Base-by-base conservation (phyloP, 139 green algal species). In the Edaphochlamys debaryana region DNA sequence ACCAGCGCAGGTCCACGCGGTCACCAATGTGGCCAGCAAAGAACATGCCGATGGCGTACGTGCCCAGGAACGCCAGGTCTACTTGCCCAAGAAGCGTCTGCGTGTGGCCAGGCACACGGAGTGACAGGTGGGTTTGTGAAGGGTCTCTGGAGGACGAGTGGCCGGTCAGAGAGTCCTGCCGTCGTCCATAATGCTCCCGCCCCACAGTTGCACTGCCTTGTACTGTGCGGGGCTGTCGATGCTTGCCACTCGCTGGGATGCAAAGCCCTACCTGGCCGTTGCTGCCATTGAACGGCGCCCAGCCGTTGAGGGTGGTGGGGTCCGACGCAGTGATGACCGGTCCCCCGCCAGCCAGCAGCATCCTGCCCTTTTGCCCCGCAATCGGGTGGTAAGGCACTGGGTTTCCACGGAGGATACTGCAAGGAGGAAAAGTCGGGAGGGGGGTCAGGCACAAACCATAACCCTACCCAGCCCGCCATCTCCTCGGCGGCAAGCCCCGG, bases 11-110 rank as follows among this genome's bases (percentile, higher is more conserved):
- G 92, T 99, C 93, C 63, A 97, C 84, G 0, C 92, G 78, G 86
- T 99, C 96, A 9, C 91, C 96, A 40, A 99, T 76, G 89, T 98
- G 95, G 3, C 96, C 96, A 19, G 92, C 91, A 48, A 97, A 92
- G 84, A 99, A 98, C 95, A 99, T 98, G 52, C 95, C 96, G 17
- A 95, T 74, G 23, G 96, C 93, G 69, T 99, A 99, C 3, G 93
- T 86, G 17, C 84, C 88, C n/a, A 99, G 87, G 87, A 99, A 99
- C 0, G 96, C 92, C 37, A 98, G 71, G 89, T 99, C 96, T 29
- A 97, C 85, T 48, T 95, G 80, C 0, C 96, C 96, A 58, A 99
- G 88, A 27, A 97, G 82, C 34, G 82, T 86, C 88, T 96, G 89
- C 79, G n/a, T n/a, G n/a, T 66, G 74, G 7, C 27, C 1, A 29